Base-by-base conservation (phyloP, 1,284 basidiomycete species). In the Tilletia indica region DNA sequence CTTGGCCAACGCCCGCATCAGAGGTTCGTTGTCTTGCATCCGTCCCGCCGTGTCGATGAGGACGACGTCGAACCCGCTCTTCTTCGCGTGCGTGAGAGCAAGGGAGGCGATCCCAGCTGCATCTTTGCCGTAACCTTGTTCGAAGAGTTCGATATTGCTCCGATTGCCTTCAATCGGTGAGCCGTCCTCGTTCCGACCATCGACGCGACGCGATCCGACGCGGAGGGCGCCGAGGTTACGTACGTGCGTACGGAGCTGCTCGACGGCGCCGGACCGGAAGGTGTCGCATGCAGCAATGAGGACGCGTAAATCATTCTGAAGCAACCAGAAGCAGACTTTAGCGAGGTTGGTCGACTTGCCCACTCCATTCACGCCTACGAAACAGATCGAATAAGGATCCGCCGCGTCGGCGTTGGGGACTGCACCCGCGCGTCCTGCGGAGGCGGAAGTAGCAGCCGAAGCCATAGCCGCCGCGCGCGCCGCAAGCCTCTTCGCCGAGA, bases 321-420 rank as follows among this genome's bases (percentile, higher is more conserved):
- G 90, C 25, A 99, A 88, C 97, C 97, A 99, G 86, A 99, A 99
- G 86, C 94, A 96, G 67, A 99, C 96, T 86, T 99, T 99, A 69
- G 92, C 93, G 38, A 99, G 86, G 84, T 98, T 99, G 4, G 97
- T 99, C 78, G 94, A 97, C 87, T 99, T 99, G 68, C 97, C 97
- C 25, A 99, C 97, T 31, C 97, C 97, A 83, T 99, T 99, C 68
- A 99, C 97, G n/a, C 97, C 97, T 58, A 99, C 95, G 83, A 99
- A 99, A 0, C 94, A 91, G 80, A 99, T 92, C 74, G 91, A 90
- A 85, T 98, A 99, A 0, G 94, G 95, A 77, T 90, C 87, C 16
- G 92, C 38, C 84, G 89, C 89, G 0, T 91, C 90, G 0, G 89
- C 85, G 48, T 91, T 83, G 2, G 51, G 21, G 6, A 19, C 11